A percentile compares a stretch with the other conserved stretches of the same genome.
These are phyloP conservation scores for Przewalskia tangutica DNA, from an alignment of 257 asterid genomes.

Conservation along the genomic window DNA sequence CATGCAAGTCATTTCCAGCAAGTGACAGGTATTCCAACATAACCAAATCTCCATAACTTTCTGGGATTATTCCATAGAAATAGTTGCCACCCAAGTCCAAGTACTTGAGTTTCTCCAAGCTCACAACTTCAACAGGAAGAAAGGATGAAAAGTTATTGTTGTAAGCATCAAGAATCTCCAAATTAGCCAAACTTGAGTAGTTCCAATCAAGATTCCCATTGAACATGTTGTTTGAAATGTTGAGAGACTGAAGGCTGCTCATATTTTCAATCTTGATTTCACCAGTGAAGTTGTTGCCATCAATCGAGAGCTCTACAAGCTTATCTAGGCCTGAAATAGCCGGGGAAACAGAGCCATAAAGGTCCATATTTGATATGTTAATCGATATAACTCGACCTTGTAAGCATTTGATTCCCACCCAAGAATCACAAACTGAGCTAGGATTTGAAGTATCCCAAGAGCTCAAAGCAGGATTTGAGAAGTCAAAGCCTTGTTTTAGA, in stretches of 20 bases:
- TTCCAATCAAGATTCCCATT: slow-evolving; percentile 68
- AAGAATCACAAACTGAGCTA: slow-evolving; percentile 48
- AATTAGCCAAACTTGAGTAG: slow-evolving; percentile 44
- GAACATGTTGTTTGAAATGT: slow-evolving; percentile 64
- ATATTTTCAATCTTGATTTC: slow-evolving; percentile 54
- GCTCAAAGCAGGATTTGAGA: slow-evolving; percentile 21
- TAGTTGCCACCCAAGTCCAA: slow-evolving; percentile 83
- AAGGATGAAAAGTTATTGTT: slow-evolving; percentile 64
- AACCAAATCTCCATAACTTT: slow-evolving; percentile 41
- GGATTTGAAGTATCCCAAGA: slow-evolving; percentile 57
- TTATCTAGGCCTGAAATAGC: slow-evolving; percentile 49
- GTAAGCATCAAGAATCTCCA: slow-evolving; percentile 67
- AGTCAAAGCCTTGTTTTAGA: slow-evolving; percentile 42
- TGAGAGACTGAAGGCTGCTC: slow-evolving; percentile 49
- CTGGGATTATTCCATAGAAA: slow-evolving; percentile 57
- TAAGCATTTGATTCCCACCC: slow-evolving; percentile 67
- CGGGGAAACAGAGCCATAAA: slow-evolving; percentile 64
- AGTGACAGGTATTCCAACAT: slow-evolving; percentile 63
- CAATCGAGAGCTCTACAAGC: slow-evolving; percentile 57
- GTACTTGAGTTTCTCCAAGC: slow-evolving; percentile 51
- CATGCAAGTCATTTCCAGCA: slow-evolving; percentile 73
- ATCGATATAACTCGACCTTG: slow-evolving; percentile 48
- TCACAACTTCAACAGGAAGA: slow-evolving; percentile 59
- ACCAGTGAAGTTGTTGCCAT: slow-evolving; percentile 96
- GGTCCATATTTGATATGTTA: slow-evolving; percentile 56